Base-by-base conservation (phyloP, 1,284 basidiomycete genomes). In the Sporisorium sorghi region DNA sequence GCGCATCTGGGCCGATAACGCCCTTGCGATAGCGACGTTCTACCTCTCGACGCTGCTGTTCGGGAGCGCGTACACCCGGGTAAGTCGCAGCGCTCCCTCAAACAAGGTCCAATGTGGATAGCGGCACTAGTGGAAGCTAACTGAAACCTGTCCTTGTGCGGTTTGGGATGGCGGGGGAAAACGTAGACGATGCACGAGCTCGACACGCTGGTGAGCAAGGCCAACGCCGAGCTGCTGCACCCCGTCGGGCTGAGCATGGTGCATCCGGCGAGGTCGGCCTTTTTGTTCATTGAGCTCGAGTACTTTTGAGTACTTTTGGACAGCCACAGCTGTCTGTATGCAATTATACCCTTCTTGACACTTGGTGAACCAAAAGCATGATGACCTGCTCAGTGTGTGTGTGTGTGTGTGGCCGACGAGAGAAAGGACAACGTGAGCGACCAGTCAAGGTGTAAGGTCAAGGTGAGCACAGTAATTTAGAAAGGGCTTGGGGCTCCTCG, bases 111-210 rank as follows among this genome's bases (percentile, higher is more conserved):
- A n/a, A n/a, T n/a, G n/a, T n/a, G n/a, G n/a, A n/a, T n/a, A n/a
- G n/a, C n/a, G n/a, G n/a, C n/a, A n/a, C n/a, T n/a, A n/a, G n/a
- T n/a, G n/a, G n/a, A n/a, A n/a, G n/a, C n/a, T n/a, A n/a, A n/a
- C n/a, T n/a, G n/a, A n/a, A n/a, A n/a, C n/a, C n/a, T n/a, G n/a
- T n/a, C n/a, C n/a, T n/a, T n/a, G n/a, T 24, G 17, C 28, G 5
- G 30, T 24, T 24, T n/a, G 8, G 28, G 15, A 17, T 14, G 33
- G 32, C 4, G 33, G 15, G 15, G 19, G 15, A 3, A 5, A 5
- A 17, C 77, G n/a, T n/a, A 94, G 93, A 90, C 92, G 83, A 92
- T 95, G 91, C 83, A 83, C n/a, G 87, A 89, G 59, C 85, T 95
- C 39, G 86, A 88, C 52, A 74, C 84, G 19, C 86, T 89, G 40